Evolutionary conservation across 176 grass and related monocot genomes (phyloP).

Genomic region (Ensete glaucum): DNA sequence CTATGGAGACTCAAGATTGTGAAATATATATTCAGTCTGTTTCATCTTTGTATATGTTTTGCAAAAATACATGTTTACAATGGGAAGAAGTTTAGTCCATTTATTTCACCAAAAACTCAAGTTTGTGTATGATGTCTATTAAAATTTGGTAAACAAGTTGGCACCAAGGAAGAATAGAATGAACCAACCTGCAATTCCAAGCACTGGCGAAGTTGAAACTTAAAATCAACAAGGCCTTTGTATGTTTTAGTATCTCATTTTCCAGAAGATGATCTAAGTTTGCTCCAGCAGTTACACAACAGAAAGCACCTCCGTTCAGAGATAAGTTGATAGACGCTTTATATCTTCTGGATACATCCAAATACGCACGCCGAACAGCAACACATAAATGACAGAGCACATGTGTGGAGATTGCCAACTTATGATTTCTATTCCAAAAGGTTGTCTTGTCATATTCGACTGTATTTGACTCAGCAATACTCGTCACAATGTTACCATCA

Average conservation of each 20-base stretch:
- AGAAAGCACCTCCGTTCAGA: not conserved
- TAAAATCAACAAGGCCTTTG: constrained; percentile 63
- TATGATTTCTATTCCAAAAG: constrained; percentile 70
- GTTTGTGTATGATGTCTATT: not conserved
- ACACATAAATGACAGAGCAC: constrained; percentile 39
- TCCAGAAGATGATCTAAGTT: constrained; percentile 1
- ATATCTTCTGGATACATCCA: constrained; percentile 22
- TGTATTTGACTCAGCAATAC: constrained; percentile 6
- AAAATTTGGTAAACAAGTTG: not conserved
- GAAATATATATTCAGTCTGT: not conserved
- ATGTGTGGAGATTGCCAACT: constrained; percentile 57
- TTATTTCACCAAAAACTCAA: not conserved
- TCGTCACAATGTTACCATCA: not conserved
- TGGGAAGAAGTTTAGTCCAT: not conserved
- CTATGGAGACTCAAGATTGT: not conserved
- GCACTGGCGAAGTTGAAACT: constrained; percentile 52
- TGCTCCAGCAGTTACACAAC: not conserved
- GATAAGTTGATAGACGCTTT: constrained; percentile 5
- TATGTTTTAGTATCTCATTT: constrained; percentile 42
- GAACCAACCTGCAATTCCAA: constrained; percentile 66
- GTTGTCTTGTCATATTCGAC: constrained; percentile 14
- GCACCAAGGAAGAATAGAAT: not conserved
- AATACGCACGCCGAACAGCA: constrained; percentile 28
- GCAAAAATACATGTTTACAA: not conserved
- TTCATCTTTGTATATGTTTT: not conserved